These are phyloP conservation scores for Aspergillus ochraceoroseus DNA, from an alignment of 2,329 filamentous ascomycete species.

Conservation along the genomic window DNA sequence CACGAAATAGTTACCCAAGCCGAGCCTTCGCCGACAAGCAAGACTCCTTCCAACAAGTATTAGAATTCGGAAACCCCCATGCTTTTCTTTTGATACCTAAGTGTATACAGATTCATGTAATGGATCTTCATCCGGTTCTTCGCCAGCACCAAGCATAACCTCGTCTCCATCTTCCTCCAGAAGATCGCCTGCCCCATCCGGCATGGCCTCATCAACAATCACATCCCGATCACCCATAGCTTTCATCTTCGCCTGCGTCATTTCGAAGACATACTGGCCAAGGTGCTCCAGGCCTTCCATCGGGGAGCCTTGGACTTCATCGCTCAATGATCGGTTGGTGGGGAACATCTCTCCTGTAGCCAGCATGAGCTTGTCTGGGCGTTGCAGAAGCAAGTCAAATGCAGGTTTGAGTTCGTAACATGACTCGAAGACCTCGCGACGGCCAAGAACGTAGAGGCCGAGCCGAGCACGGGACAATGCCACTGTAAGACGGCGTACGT, in stretches of 20 bases:
- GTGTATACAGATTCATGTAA: conserved; percentile 29
- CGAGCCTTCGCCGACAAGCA: neutral
- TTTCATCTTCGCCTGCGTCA: conserved; percentile 71
- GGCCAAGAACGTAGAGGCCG: conserved; percentile 86
- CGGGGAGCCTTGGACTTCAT: conserved; percentile 52
- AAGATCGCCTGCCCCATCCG: conserved; percentile 28
- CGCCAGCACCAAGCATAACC: conserved; percentile 33
- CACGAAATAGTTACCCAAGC: neutral
- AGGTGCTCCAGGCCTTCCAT: conserved; percentile 94
- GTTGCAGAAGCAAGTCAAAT: conserved; percentile 70
- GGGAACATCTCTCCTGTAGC: conserved; percentile 85
- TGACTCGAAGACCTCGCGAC: conserved; percentile 79
- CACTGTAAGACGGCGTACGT: conserved; percentile 88
- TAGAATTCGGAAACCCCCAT: neutral
- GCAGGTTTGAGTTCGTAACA: conserved; percentile 84
- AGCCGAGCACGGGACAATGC: conserved; percentile 87
- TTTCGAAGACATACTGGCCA: conserved; percentile 93
- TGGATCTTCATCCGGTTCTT: conserved; percentile 34
- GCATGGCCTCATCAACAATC: conserved; percentile 32
- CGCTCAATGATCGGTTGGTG: conserved; percentile 52
- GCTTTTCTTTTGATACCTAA: conserved; percentile 6
- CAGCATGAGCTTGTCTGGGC: conserved; percentile 75
- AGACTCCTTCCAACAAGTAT: neutral
- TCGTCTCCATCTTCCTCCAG: conserved; percentile 35
- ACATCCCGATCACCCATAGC: conserved; percentile 48